Evolutionary conservation across 2,329 filamentous ascomycete genomes (phyloP), one percentile per base, ranked within the genome.

Genomic region (Aspergillus sp.): DNA sequence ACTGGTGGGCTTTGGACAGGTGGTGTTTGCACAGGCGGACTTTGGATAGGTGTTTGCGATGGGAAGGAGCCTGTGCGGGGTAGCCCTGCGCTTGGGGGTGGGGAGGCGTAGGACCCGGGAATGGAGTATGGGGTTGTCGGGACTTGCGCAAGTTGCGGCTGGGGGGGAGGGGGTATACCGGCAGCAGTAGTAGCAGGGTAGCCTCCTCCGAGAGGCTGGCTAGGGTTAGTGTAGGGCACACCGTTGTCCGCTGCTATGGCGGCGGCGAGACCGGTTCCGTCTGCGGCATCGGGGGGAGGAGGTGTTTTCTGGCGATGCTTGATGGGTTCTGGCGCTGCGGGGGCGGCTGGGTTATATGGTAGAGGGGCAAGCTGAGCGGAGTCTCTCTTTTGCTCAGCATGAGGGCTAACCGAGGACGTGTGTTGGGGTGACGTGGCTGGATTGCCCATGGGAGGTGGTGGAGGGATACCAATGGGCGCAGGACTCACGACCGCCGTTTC

Each of bases 311-410:
- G 85, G n/a, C 85, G 81, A 64, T 85, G 81, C 42, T 81, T 78
- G 52, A 88, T 86, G 2, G 83, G 84, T 66, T 88, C 85, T 6
- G 85, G 85, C 0, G 84, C 85, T n/a, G 84, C 78, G 20, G 85
- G 85, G 5, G 85, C 85, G 9, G 85, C 85, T 15, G 85, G 85
- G 62, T 88, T 88, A 67, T 88, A 88, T n/a, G 83, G 81, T 59
- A 85, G 76, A 3, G 83, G 83, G 2, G 79, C 70, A 58, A 77
- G 81, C 62, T 68, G 72, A 38, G 71, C 67, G 44, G 71, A 62
- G 32, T 68, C 61, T 59, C 67, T 65, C 45, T 68, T 62, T 26
- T 68, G 61, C 44, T 65, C 64, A 34, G 57, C 39, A 6, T 60
- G 48, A 24, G 60, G 64, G 20, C 48, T 55, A 6, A 42, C 54